phyloP scores from a whole-genome alignment of 495 filamentous ascomycete genomes.

The Aspergillus biplanus region DNA sequence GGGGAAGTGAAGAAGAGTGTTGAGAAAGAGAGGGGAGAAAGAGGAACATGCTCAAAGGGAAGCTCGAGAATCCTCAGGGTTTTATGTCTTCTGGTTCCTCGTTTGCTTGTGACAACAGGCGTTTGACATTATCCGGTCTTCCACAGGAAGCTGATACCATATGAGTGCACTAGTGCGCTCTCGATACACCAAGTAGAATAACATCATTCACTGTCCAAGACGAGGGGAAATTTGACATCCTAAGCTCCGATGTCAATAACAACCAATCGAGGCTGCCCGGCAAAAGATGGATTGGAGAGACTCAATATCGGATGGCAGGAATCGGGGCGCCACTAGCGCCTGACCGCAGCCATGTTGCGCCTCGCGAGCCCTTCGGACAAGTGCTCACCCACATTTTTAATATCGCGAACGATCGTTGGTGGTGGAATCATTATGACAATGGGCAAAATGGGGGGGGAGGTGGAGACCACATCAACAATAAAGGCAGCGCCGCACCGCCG shows the following conservation, averaged over 20 bases:
- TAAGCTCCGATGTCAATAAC: not conserved
- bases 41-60: not conserved
- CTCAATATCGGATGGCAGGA: not conserved
- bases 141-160: not conserved
- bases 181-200: not conserved
- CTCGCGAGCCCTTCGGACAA: not conserved
- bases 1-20: not conserved
- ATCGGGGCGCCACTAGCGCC: not conserved
- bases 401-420: not conserved
- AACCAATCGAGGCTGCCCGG: not conserved
- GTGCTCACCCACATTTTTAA: not conserved
- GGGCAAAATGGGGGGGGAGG: not conserved
- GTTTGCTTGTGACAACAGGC: not conserved
- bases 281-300: not conserved
- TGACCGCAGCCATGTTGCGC: not conserved
- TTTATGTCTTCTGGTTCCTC: not conserved
- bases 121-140: not conserved
- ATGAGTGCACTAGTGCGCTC: not conserved
- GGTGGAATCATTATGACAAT: not conserved
- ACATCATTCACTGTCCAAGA: not conserved
- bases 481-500: not conserved
- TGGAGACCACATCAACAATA: constrained; percentile 1
- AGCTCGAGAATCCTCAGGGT: not conserved
- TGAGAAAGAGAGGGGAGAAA: not conserved
- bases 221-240: not conserved